phyloP scores from a whole-genome alignment of 176 grass and related monocot species.

The Hordeum marinum region DNA sequence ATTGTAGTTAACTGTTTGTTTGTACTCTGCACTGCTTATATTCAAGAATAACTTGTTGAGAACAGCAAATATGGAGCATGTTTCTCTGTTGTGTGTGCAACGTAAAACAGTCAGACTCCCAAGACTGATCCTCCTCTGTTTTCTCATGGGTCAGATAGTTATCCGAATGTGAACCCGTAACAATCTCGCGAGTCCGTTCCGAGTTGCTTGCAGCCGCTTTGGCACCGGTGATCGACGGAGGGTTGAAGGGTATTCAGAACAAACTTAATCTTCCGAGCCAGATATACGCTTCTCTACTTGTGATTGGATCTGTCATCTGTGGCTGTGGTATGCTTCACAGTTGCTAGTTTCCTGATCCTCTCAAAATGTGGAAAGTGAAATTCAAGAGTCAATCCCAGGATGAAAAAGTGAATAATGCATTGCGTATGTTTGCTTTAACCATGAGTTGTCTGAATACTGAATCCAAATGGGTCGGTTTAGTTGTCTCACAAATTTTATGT shows the following conservation, averaged over 20 bases:
- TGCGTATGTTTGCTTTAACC: background rate
- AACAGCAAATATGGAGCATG: background rate
- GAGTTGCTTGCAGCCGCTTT: conserved; percentile 48
- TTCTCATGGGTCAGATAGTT: conserved; percentile 43
- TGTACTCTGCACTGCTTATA: no score
- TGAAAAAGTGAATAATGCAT: background rate
- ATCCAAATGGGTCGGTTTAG: background rate
- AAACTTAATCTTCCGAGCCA: conserved; percentile 51
- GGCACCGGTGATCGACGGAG: conserved; percentile 40
- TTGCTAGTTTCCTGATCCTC: conserved; percentile 54
- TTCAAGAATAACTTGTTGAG: background rate
- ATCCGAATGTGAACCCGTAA: conserved; percentile 69
- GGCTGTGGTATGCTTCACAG: conserved; percentile 30
- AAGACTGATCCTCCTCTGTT: background rate
- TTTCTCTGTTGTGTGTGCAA: background rate
- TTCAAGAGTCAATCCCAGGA: background rate
- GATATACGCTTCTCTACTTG: conserved; percentile 47
- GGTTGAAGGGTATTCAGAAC: conserved; percentile 42
- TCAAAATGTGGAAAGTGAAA: conserved; percentile 63
- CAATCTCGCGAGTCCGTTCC: conserved; percentile 56
- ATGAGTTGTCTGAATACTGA: background rate
- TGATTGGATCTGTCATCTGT: conserved; percentile 26
- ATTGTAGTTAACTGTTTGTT: no score
- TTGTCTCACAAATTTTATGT: background rate
- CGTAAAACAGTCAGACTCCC: background rate